These are phyloP conservation scores for Gelatoporia subvermispora DNA, from an alignment of 768 basidiomycete genomes.

Conservation along the genomic window DNA sequence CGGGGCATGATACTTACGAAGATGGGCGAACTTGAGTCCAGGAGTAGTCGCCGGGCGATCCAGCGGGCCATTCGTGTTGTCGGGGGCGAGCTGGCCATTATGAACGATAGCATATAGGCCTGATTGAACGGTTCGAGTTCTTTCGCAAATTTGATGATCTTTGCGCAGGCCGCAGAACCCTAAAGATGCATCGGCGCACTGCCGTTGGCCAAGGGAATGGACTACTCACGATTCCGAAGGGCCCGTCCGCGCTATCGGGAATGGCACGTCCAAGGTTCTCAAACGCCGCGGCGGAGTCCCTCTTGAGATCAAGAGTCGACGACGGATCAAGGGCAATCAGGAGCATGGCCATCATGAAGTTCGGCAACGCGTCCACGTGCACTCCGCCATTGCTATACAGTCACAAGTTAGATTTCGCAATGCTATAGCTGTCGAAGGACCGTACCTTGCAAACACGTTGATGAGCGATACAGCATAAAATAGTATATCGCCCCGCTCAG, in stretches of 20 bases:
- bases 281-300: constrained; percentile 42
- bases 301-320: constrained; percentile 38
- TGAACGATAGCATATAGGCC: constrained; percentile 42
- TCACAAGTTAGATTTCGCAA: constrained; percentile 1
- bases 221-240: constrained; percentile 17
- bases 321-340: constrained; percentile 54
- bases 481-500: constrained; percentile 23
- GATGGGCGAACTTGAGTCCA: not conserved
- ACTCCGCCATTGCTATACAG: constrained; percentile 31
- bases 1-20: constrained; percentile 13
- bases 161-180: constrained; percentile 45
- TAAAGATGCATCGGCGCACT: constrained; percentile 17
- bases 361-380: constrained; percentile 36
- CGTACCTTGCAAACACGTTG: constrained; percentile 43
- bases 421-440: constrained; percentile 1
- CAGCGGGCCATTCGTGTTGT: constrained; percentile 53
- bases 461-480: constrained; percentile 41
- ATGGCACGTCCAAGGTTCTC: constrained; percentile 42
- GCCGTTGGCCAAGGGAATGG: not conserved
- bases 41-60: constrained; percentile 48
- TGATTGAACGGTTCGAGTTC: constrained; percentile 45
- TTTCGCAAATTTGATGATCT: constrained; percentile 36
- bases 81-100: constrained; percentile 46
- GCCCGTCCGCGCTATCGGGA: constrained; percentile 21
- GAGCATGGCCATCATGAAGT: constrained; percentile 45